phyloP scores from a whole-genome alignment of 768 basidiomycete species.

The Tylopilus sp. region DNA sequence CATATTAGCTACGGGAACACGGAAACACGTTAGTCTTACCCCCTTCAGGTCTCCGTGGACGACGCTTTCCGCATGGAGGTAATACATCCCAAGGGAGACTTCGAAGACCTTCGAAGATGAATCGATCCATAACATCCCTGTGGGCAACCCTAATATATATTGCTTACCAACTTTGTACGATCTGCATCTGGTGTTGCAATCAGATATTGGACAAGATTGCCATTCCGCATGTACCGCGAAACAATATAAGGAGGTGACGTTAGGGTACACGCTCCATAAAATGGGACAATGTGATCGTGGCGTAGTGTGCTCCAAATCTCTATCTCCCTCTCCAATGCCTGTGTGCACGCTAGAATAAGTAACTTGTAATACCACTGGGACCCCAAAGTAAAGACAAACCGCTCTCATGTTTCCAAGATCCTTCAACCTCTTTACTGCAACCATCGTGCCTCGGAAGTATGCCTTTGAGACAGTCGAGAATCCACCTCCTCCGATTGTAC shows the following conservation, averaged over 20 bases:
- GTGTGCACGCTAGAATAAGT: not conserved
- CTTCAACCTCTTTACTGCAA: slow-evolving; percentile 3
- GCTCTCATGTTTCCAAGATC: not conserved
- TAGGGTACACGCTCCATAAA: slow-evolving; percentile 10
- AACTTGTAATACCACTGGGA: not conserved
- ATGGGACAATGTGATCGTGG: slow-evolving; percentile 9
- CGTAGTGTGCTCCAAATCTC: slow-evolving; percentile 10
- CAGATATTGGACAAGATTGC: slow-evolving; percentile 6
- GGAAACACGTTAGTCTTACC: slow-evolving; percentile 8
- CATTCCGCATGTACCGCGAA: slow-evolving; percentile 8
- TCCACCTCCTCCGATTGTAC: slow-evolving; percentile 25
- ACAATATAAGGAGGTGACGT: slow-evolving; percentile 3
- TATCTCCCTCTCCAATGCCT: slow-evolving; percentile 5
- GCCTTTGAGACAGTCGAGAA: slow-evolving; percentile 13
- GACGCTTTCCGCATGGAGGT: slow-evolving; percentile 16
- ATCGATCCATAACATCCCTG: too few relatives aligned
- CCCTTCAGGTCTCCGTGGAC: slow-evolving; percentile 32
- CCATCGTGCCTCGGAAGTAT: not conserved
- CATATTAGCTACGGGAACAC: not conserved
- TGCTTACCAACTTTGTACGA: not conserved
- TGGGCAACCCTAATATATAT: too few relatives aligned
- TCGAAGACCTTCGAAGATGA: slow-evolving; percentile 3
- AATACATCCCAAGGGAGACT: slow-evolving; percentile 12
- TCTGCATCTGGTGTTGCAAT: not conserved
- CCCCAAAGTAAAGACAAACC: not conserved